These are phyloP conservation scores for Penicillium steckii DNA, from an alignment of 495 filamentous ascomycete genomes.

Conservation along the genomic window DNA sequence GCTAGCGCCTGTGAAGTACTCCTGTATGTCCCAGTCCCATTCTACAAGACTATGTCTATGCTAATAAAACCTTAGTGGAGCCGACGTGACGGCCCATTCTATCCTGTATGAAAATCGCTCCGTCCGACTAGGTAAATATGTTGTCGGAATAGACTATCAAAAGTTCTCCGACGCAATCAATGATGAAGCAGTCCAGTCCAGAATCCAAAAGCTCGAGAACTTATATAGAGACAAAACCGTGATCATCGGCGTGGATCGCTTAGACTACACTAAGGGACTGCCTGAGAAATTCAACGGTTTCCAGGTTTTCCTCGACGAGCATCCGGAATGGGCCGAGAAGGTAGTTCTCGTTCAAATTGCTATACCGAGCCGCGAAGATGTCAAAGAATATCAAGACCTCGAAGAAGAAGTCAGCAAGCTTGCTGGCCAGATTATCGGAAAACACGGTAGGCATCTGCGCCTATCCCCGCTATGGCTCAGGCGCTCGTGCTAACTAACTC, in stretches of 20 bases:
- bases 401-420: conserved; percentile 91
- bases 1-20: conserved; percentile 87
- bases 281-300: conserved; percentile 93
- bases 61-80: too few species aligned
- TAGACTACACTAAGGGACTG: conserved; percentile 97
- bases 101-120: conserved; percentile 76
- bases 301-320: conserved; percentile 92
- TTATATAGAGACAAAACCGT: conserved; percentile 95
- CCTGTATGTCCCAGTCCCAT: conserved; percentile 69
- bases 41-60: conserved; percentile 88
- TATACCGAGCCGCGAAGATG: conserved; percentile 88
- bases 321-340: conserved; percentile 96
- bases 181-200: conserved; percentile 81
- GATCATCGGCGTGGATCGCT: conserved; percentile 90
- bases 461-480: conserved; percentile 63
- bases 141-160: conserved; percentile 95
- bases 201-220: conserved; percentile 77
- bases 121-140: too few species aligned
- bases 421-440: conserved; percentile 90
- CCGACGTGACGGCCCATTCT: neutral
- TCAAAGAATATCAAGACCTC: conserved; percentile 96
- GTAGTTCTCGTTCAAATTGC: conserved; percentile 95
- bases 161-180: conserved; percentile 87
- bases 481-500: too few species aligned
- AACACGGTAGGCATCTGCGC: conserved; percentile 61